These are phyloP conservation scores for Fusarium clavum DNA, from an alignment of 2,329 filamentous ascomycete genomes.

Conservation along the genomic window DNA sequence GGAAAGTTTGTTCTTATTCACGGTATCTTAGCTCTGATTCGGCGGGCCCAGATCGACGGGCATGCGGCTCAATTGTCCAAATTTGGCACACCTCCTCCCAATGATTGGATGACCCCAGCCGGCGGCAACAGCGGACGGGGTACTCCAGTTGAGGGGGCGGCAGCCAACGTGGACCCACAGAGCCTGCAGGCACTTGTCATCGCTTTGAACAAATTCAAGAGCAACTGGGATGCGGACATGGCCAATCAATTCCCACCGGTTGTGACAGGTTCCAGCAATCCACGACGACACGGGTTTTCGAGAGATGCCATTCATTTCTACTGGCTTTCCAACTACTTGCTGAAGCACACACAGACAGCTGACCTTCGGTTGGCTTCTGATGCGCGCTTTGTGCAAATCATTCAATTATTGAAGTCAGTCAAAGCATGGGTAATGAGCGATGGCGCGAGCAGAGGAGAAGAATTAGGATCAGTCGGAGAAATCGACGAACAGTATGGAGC, in stretches of 20 bases:
- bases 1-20: slow-evolving; percentile 81
- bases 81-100: slow-evolving; percentile 67
- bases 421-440: slow-evolving; percentile 71
- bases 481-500: slow-evolving; percentile 76
- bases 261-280: slow-evolving; percentile 59
- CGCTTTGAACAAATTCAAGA: slow-evolving; percentile 78
- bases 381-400: slow-evolving; percentile 68
- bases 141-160: slow-evolving; percentile 58
- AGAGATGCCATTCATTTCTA: slow-evolving; percentile 79
- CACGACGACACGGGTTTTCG: slow-evolving; percentile 74
- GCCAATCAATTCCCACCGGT: slow-evolving; percentile 71
- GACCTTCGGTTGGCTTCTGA: slow-evolving; percentile 70
- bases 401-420: slow-evolving; percentile 70
- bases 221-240: slow-evolving; percentile 77
- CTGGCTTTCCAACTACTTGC: slow-evolving; percentile 74
- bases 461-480: slow-evolving; percentile 74
- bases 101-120: slow-evolving; percentile 65
- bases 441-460: slow-evolving; percentile 72
- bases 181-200: slow-evolving; percentile 61
- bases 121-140: slow-evolving; percentile 58
- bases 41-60: slow-evolving; percentile 57
- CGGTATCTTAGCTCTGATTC: slow-evolving; percentile 72
- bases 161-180: slow-evolving; percentile 57
- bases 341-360: slow-evolving; percentile 66
- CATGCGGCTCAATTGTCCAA: slow-evolving; percentile 51